Evolutionary conservation across 495 filamentous ascomycete genomes (phyloP).

Genomic region (Hypoxylon subgilvum): DNA sequence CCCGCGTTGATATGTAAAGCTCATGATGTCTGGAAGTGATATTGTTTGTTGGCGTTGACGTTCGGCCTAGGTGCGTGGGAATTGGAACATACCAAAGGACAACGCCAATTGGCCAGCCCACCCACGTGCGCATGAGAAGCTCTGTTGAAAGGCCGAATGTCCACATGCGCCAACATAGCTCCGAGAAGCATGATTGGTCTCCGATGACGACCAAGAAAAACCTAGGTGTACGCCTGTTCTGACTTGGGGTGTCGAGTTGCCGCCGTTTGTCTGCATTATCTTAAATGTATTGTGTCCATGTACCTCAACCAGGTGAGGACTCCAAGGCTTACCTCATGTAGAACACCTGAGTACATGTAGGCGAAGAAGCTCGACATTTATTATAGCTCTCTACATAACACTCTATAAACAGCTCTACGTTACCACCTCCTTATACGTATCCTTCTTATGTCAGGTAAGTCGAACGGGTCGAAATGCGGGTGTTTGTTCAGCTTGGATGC

Average conservation of each 20-base stretch:
- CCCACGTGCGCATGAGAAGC: conserved; percentile 33
- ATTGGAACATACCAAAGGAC: conserved; percentile 5
- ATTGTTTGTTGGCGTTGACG: conserved; percentile 8
- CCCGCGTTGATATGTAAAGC: not conserved
- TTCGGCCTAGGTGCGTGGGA: conserved; percentile 18
- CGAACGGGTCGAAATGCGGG: no score
- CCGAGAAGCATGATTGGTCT: conserved; percentile 25
- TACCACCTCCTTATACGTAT: no score
- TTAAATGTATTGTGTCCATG: not conserved
- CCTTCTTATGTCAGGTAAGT: not conserved
- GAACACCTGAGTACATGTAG: no score
- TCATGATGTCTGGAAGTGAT: conserved; percentile 2
- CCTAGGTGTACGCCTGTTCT: conserved; percentile 1
- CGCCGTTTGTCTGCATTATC: conserved; percentile 13
- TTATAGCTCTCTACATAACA: no score
- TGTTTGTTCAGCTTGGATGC: conserved; percentile 20
- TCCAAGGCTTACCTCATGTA: not conserved
- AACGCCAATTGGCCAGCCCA: conserved; percentile 25
- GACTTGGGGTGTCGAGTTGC: conserved; percentile 6
- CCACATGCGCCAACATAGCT: conserved; percentile 13
- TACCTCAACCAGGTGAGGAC: no score
- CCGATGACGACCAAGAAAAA: conserved; percentile 3
- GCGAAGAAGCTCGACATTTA: no score
- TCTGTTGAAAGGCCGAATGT: conserved; percentile 24
- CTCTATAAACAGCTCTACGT: no score